Evolutionary conservation across 2,329 filamentous ascomycete species (phyloP).

Genomic region (Ophiognomonia clavigignenti-juglandacearum): DNA sequence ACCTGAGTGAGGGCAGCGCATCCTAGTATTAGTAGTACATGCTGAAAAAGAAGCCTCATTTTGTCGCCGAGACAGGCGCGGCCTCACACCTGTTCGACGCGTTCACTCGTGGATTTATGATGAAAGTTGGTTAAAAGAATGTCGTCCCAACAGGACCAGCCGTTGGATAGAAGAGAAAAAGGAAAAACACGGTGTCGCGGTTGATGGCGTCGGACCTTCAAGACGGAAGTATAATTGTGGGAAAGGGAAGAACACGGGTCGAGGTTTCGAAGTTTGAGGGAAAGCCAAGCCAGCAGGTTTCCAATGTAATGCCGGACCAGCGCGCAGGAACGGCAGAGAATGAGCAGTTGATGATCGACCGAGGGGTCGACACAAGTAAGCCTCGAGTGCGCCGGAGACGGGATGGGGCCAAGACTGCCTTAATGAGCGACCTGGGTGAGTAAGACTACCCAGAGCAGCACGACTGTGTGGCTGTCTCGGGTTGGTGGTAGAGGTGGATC

Average conservation of each 20-base stretch:
- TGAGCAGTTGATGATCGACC: constrained; percentile 9
- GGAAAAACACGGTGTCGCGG: background rate
- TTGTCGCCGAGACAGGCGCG: constrained; percentile 9
- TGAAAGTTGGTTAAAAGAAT: constrained; percentile 2
- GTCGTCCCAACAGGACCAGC: constrained; percentile 16
- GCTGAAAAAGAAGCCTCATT: constrained; percentile 7
- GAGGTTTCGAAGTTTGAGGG: constrained; percentile 11
- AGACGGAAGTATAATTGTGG: background rate
- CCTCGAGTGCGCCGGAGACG: constrained; percentile 7
- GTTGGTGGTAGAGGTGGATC: constrained; percentile 4
- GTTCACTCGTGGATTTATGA: background rate
- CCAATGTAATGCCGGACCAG: background rate
- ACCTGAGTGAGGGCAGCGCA: constrained; percentile 9
- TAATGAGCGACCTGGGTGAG: constrained; percentile 2
- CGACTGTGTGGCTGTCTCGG: background rate
- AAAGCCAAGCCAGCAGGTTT: constrained; percentile 13
- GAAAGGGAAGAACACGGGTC: background rate
- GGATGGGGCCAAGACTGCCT: no score
- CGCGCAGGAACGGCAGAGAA: constrained; percentile 6
- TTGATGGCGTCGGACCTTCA: constrained; percentile 1
- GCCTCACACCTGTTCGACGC: constrained; percentile 2
- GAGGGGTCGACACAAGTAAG: background rate
- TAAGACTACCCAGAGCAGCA: background rate
- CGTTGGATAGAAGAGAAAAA: constrained; percentile 3
- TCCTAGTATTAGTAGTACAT: constrained; percentile 13